These are phyloP conservation scores for Setaria viridis DNA, from an alignment of 202 grass and related monocot species.

Conservation along the genomic window DNA sequence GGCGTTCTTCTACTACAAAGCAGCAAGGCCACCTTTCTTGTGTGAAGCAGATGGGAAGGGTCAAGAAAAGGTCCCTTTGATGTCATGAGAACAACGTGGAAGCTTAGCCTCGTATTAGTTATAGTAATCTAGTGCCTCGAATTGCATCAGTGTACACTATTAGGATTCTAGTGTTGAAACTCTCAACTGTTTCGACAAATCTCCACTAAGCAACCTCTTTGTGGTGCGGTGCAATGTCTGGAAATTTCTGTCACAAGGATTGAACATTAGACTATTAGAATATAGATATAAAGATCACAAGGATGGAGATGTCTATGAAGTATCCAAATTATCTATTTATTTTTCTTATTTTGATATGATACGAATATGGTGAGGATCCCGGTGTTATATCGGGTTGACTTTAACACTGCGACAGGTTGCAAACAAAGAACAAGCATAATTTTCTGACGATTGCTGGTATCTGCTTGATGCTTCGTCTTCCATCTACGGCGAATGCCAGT, in stretches of 20 bases:
- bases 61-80: conserved; percentile 81
- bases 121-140: neutral
- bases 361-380: neutral
- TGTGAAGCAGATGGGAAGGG: conserved; percentile 64
- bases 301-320: neutral
- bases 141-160: neutral
- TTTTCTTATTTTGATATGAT: neutral
- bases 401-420: neutral
- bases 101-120: neutral
- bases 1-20: conserved; percentile 97
- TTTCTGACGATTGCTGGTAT: neutral
- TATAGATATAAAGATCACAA: neutral
- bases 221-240: neutral
- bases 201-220: neutral
- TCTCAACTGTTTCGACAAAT: neutral
- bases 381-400: neutral
- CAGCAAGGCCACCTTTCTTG: conserved; percentile 72
- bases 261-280: neutral
- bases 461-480: neutral
- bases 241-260: neutral
- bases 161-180: neutral
- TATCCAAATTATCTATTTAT: neutral
- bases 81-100: conserved; percentile 55
- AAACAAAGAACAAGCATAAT: neutral
- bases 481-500: neutral